Percentiles rank a stretch among this genome's conserved stretches.
phyloP scores from a whole-genome alignment of 1,139 yeast species.

The Suhomyces bolitotheri region DNA sequence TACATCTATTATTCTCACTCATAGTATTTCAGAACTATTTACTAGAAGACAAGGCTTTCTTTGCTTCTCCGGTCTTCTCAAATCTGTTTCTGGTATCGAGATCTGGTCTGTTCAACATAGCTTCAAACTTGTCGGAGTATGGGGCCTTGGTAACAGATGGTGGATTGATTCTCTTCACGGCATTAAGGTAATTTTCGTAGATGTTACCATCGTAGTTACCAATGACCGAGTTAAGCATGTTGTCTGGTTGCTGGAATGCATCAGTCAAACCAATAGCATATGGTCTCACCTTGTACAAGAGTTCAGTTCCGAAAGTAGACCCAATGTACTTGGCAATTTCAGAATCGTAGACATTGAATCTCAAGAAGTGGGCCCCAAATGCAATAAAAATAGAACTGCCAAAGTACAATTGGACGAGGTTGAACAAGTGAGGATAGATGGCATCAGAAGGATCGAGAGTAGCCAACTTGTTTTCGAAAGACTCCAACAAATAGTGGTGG shows the following conservation, averaged over 20 bases:
- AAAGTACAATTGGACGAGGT: conserved; percentile 25
- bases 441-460: conserved; percentile 17
- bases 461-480: conserved; percentile 21
- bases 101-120: conserved; percentile 41
- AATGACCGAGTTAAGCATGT: conserved; percentile 44
- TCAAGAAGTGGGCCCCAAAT: conserved; percentile 43
- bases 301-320: conserved; percentile 33
- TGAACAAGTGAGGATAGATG: conserved; percentile 24
- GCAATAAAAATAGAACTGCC: conserved; percentile 34
- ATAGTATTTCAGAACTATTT: too few species aligned
- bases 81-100: conserved; percentile 42
- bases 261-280: conserved; percentile 48
- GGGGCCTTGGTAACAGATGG: conserved; percentile 42
- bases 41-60: conserved; percentile 37
- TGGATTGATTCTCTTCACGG: conserved; percentile 41
- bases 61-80: conserved; percentile 34
- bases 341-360: conserved; percentile 36
- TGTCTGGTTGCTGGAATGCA: conserved; percentile 50
- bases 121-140: conserved; percentile 36
- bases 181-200: conserved; percentile 46
- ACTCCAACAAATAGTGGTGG: conserved; percentile 27
- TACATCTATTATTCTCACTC: too few species aligned
- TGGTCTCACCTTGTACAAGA: conserved; percentile 44
- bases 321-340: conserved; percentile 36
- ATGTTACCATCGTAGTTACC: conserved; percentile 49